Evolutionary conservation across 75 land plant species (phyloP), one percentile per base, ranked within the genome.

Genomic region (Picea glauca): DNA sequence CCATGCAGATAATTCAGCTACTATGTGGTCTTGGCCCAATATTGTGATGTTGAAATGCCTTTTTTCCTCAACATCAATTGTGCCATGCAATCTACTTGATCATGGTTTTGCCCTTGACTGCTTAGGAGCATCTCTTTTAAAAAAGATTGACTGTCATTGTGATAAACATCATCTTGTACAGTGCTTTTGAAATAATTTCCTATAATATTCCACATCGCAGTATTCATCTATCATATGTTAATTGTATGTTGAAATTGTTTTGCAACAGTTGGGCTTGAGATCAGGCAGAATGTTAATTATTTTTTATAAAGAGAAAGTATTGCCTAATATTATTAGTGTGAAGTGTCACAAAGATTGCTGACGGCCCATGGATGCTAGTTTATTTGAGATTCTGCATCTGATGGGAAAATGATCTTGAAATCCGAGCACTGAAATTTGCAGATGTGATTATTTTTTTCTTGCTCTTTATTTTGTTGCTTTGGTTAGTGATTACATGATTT

Each of bases 221-320:
- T 38, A 38, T 18, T 68, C 72, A 68, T 46, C 72, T 35, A 33
- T 40, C 40, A 33, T 4, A 40, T 68, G 72, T 68, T 68, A 38
- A 33, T 68, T n/a, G 40, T 68, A 38, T 68, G n/a, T 68, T 68
- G 72, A 68, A 68, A 35, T 68, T 68, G 46, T 68, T 68, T 68
- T 26, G 26, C 26, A 26, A 26, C 26, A 26, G 70, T 66, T 66
- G 31, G 72, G 72, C 35, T 68, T 68, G 72, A 68, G 72, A 68
- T 68, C 46, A 68, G 72, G n/a, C 72, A 38, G 43, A 35, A 68
- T 68, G 17, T 33, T 68, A 31, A 38, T 35, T 40, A 43, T 17
- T 38, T 68, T 40, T 38, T 38, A 68, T 18, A 68, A 68, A 68
- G 72, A 68, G 32, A 40, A 40, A 68, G 72, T 68, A 35, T 68